A percentile compares a stretch with the other conserved stretches of the same genome.
These are phyloP conservation scores for Paramyrothecium sp. DNA, from an alignment of 2,329 filamentous ascomycete species.

Conservation along the genomic window DNA sequence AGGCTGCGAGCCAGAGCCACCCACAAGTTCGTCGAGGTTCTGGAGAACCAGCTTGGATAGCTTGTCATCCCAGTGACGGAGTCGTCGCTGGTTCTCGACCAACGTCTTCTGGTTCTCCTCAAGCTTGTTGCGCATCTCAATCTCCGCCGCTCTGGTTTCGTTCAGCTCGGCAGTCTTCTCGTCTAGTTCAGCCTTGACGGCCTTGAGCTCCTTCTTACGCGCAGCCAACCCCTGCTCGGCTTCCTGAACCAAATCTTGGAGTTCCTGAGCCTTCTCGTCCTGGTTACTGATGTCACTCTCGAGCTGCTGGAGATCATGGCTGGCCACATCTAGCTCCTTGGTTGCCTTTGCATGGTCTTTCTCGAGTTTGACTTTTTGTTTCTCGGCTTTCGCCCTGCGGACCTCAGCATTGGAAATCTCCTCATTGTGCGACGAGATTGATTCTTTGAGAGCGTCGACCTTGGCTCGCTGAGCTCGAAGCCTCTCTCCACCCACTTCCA, in stretches of 20 bases:
- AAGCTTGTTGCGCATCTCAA: conserved; percentile 97
- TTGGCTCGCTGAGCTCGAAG: conserved; percentile 86
- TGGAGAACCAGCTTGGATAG: conserved; percentile 79
- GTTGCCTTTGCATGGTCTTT: conserved; percentile 78
- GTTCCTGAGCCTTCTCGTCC: conserved; percentile 69
- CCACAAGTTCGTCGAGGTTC: conserved; percentile 69
- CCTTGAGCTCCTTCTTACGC: conserved; percentile 77
- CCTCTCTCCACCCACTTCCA: conserved; percentile 95
- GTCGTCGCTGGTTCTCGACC: conserved; percentile 79
- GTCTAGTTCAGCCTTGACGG: conserved; percentile 82
- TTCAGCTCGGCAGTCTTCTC: conserved; percentile 84
- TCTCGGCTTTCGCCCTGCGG: conserved; percentile 87
- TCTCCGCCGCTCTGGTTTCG: conserved; percentile 83
- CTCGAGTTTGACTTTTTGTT: conserved; percentile 82
- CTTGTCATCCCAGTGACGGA: conserved; percentile 88
- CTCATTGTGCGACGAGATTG: conserved; percentile 78
- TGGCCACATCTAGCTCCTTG: conserved; percentile 73
- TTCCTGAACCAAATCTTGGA: conserved; percentile 73
- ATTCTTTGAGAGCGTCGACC: conserved; percentile 84
- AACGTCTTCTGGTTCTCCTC: conserved; percentile 94
- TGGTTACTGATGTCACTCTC: conserved; percentile 79
- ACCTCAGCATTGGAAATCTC: conserved; percentile 85
- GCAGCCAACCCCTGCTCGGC: conserved; percentile 74
- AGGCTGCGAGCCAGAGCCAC: conserved; percentile 25
- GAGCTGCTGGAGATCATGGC: conserved; percentile 72